Conservation (phyloP, 768 basidiomycete species). For the Boletus rufocinnamomeus region DNA sequence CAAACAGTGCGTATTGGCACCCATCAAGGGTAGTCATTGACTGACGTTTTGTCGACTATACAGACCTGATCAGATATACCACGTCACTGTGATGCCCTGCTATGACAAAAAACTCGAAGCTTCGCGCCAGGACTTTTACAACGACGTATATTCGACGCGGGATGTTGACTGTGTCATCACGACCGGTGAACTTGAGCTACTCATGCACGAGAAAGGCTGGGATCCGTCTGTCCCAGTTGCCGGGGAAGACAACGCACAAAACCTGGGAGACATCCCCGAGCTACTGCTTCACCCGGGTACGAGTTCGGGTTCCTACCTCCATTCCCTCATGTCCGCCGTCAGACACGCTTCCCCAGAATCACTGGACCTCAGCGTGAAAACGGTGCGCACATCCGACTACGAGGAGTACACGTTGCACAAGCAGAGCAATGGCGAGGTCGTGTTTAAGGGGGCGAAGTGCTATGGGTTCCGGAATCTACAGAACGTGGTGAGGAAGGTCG, state of each 20-base stretch:
- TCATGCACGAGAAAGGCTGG: conserved; percentile 82
- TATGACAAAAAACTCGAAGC: conserved; percentile 99
- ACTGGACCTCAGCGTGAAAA: conserved; percentile 53
- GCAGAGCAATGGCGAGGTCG: conserved; percentile 50
- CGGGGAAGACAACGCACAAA: conserved; percentile 44
- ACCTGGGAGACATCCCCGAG: conserved; percentile 54
- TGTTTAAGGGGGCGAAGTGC: conserved; percentile 93
- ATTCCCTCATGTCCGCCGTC: conserved; percentile 68
- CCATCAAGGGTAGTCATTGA: not conserved
- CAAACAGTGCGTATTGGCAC: conserved; percentile 55
- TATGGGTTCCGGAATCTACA: conserved; percentile 98
- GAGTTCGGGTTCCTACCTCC: conserved; percentile 91
- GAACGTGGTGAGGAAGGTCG: conserved; percentile 92
- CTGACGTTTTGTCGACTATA: conserved; percentile 3
- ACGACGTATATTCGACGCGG: conserved; percentile 74
- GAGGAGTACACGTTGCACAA: conserved; percentile 66
- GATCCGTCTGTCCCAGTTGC: conserved; percentile 63
- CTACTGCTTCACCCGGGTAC: conserved; percentile 79
- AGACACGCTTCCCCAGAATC: conserved; percentile 42
- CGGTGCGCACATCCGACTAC: conserved; percentile 73
- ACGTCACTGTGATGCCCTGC: conserved; percentile 98
- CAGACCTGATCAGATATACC: conserved; percentile 89
- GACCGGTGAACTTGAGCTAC: conserved; percentile 87
- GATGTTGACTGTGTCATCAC: conserved; percentile 98
- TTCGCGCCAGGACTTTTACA: conserved; percentile 90